Base-by-base conservation (phyloP, 2,329 filamentous ascomycete species). In the Teratosphaeria zuluensis region DNA sequence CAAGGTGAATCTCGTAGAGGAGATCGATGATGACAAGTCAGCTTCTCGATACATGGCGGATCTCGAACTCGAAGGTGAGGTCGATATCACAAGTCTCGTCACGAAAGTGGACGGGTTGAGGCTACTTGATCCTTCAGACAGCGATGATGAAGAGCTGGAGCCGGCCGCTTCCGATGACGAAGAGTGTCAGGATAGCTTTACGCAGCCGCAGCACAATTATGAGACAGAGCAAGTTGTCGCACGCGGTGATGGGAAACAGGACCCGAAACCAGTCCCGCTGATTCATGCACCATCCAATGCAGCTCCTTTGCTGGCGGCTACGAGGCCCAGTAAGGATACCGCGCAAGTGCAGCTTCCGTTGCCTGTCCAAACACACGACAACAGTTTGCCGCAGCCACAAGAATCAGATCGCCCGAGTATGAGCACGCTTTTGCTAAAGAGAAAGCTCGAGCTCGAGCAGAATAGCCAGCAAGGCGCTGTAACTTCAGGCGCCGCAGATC, bases 61-160 rank as follows among this genome's bases (percentile, higher is more conserved):
- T 21, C 42, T 77, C 0, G 65, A 61, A 2, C 55, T 69, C 4
- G 63, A 68, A 0, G 69, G 72, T 6, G 66, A 73, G 3, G 67
- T 77, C 2, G 73, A 76, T 32, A 76, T 77, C 33, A 70, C 73
- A 4, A 65, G 66, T 3, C 65, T 79, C 28, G 71, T 76, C 2
- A 81, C 78, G 76, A 82, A 81, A 63, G 73, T 70, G 1, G 72
- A 76, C 2, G 77, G 77, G 0, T 64, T 82, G n/a, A 72, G 73
- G 19, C 70, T 81, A 16, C 66, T 83, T 2, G 72, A 75, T 19
- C 60, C 63, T 5, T 57, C 66, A 2, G 69, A 74, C 5, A 66
- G 72, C 4, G 72, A 74, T 6, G 68, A 71, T 31, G 75, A 76
- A 1, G 73, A 77, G 7, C 66, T 70, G 9, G 63, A 69, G 16